phyloP scores from a whole-genome alignment of 352 stramenopile species.

The Globisporangium splendens region DNA sequence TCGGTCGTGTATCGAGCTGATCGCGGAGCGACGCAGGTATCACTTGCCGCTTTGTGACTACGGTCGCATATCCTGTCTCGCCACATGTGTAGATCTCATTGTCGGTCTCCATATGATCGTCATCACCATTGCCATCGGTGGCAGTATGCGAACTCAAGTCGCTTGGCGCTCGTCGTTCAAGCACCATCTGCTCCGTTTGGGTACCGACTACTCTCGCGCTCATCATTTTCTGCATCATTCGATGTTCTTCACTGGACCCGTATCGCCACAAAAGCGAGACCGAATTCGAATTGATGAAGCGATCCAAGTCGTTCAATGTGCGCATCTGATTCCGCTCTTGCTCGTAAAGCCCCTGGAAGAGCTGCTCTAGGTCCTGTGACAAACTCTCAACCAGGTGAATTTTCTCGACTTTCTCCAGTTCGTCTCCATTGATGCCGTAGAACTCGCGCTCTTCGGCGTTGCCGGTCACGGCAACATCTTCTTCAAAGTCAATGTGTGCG shows the following conservation, averaged over 20 bases:
- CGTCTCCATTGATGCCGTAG: constrained; percentile 34
- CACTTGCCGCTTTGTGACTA: constrained; percentile 39
- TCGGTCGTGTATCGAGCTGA: constrained; percentile 44
- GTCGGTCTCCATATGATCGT: neutral
- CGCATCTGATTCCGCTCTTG: constrained; percentile 35
- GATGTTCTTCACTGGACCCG: constrained; percentile 44
- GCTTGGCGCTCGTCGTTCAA: constrained; percentile 9
- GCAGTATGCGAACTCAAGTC: constrained; percentile 19
- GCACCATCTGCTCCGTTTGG: constrained; percentile 32
- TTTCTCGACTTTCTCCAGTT: constrained; percentile 32
- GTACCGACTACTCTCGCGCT: constrained; percentile 26
- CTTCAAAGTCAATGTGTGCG: constrained; percentile 19
- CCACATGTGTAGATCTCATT: constrained; percentile 6
- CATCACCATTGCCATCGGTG: constrained; percentile 13
- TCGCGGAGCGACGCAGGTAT: constrained; percentile 46
- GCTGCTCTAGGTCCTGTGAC: constrained; percentile 52
- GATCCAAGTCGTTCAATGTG: constrained; percentile 54
- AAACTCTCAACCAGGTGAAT: constrained; percentile 51
- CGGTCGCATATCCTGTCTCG: constrained; percentile 22
- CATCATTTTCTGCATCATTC: constrained; percentile 59
- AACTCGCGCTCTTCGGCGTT: constrained; percentile 46
- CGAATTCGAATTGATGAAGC: constrained; percentile 66
- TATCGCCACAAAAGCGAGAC: constrained; percentile 69
- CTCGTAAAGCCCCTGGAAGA: constrained; percentile 42
- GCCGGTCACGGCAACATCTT: constrained; percentile 27